phyloP scores from a whole-genome alignment of 2,329 filamentous ascomycete genomes.

The Aspergillus latus region DNA sequence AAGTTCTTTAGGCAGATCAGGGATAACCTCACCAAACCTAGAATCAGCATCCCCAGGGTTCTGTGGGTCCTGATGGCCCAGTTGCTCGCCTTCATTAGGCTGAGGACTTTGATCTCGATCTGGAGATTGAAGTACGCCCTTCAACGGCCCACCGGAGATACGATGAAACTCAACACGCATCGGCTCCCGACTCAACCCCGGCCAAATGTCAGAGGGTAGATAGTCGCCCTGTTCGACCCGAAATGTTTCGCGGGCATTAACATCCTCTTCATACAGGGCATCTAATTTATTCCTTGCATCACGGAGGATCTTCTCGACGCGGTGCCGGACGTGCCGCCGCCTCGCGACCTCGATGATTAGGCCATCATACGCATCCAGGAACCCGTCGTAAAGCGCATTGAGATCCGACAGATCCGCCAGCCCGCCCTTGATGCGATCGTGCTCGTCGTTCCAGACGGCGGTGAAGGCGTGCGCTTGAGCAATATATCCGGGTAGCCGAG shows the following conservation, averaged over 20 bases:
- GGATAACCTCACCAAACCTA: conserved; percentile 40
- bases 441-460: conserved; percentile 70
- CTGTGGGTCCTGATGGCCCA: conserved; percentile 10
- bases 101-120: conserved; percentile 6
- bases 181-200: conserved; percentile 62
- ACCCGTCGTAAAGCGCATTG: conserved; percentile 81
- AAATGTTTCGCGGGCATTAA: conserved; percentile 72
- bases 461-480: conserved; percentile 49
- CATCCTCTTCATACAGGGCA: conserved; percentile 71
- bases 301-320: conserved; percentile 70
- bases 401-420: conserved; percentile 76
- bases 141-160: conserved; percentile 36
- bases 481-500: conserved; percentile 58
- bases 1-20: conserved; percentile 42
- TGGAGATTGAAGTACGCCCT: conserved; percentile 20
- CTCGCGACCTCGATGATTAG: conserved; percentile 81
- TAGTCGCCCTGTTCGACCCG: conserved; percentile 80
- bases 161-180: conserved; percentile 48
- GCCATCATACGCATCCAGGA: conserved; percentile 78
- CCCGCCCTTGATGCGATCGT: conserved; percentile 65
- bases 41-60: neutral
- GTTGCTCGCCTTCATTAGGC: conserved; percentile 5
- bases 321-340: conserved; percentile 69
- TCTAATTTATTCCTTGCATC: conserved; percentile 77
- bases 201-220: conserved; percentile 85